A percentile compares a stretch with the other conserved stretches of the same genome.
phyloP scores from a whole-genome alignment of 2,329 filamentous ascomycete genomes.

The Pseudovirgaria hyperparasitica region DNA sequence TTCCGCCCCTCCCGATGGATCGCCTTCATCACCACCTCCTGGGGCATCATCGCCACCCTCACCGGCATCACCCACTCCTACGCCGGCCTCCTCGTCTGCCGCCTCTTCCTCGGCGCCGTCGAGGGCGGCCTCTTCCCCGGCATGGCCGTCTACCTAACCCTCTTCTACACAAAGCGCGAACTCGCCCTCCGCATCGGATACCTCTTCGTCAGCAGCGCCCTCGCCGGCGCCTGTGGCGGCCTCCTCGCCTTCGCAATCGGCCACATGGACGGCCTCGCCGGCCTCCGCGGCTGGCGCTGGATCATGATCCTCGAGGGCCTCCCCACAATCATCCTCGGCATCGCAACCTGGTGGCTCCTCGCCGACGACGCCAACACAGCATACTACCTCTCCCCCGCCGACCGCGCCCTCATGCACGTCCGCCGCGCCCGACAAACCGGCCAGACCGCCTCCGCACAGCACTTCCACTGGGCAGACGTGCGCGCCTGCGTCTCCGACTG shows the following conservation, averaged over 20 bases:
- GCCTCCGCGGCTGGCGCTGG: slow-evolving; percentile 58
- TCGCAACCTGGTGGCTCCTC: slow-evolving; percentile 44
- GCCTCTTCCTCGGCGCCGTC: slow-evolving; percentile 54
- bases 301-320: slow-evolving; percentile 53
- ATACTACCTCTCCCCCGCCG: slow-evolving; percentile 45
- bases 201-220: slow-evolving; percentile 56
- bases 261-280: slow-evolving; percentile 54
- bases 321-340: slow-evolving; percentile 40
- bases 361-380: slow-evolving; percentile 55
- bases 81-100: slow-evolving; percentile 52
- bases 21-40: slow-evolving; percentile 45
- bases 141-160: slow-evolving; percentile 55
- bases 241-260: slow-evolving; percentile 63
- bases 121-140: slow-evolving; percentile 63
- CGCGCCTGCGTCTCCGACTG: slow-evolving; percentile 56
- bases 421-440: slow-evolving; percentile 39
- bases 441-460: slow-evolving; percentile 34
- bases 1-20: slow-evolving; percentile 35
- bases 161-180: slow-evolving; percentile 65
- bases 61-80: slow-evolving; percentile 57
- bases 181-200: slow-evolving; percentile 61
- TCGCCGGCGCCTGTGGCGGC: slow-evolving; percentile 61
- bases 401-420: slow-evolving; percentile 44
- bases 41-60: slow-evolving; percentile 55
- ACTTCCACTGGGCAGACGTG: slow-evolving; percentile 51